Evolutionary conservation across 2,329 filamentous ascomycete species (phyloP), one percentile per base, ranked within the genome.

Genomic region (Byssothecium circinans): DNA sequence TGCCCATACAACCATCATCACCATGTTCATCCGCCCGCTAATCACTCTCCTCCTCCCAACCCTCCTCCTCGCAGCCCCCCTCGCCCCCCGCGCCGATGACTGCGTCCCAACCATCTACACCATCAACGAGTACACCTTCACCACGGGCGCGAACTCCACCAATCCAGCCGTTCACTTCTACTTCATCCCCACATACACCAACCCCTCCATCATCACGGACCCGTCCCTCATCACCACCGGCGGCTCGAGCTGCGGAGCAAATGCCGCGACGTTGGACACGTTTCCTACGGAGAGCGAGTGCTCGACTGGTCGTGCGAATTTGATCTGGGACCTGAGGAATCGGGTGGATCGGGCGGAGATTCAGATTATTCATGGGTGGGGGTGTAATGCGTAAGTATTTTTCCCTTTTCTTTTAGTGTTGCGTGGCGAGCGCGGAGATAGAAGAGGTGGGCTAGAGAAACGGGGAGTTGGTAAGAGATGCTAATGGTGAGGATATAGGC

Each of bases 281-380:
- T 50, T 69, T 17, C 53, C 60, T 2, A 60, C 51, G 30, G 49
- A 45, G 41, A 60, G 57, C 43, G 53, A 54, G 29, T 69, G 65
- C 47, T 43, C 49, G 4, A 46, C 42, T 2, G 55, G 54, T 19
- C 45, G 57, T 8, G 50, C 38, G 33, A 54, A 49, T 27, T 33
- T 69, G 29, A 43, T 57, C 0, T 63, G 65, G 23, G 59, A 62
- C 41, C 50, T 66, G 3, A 49, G 45, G 35, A 54, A 34, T 2
- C 46, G 52, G 8, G 53, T 61, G 32, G 52, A 58, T 3, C 36
- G 51, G 32, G 56, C 53, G 5, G 52, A 56, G 35, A 66, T 61
- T 41, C 59, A 61, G 34, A 52, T 69, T 29, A 56, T 53, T 1
- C 65, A 69, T 48, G 50, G 49, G 6, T 69, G 64, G 64, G 39